Percentiles rank a stretch among this genome's conserved stretches.
Evolutionary conservation across 163 green algal genomes (phyloP).

Genomic region (Volvox carteri): DNA sequence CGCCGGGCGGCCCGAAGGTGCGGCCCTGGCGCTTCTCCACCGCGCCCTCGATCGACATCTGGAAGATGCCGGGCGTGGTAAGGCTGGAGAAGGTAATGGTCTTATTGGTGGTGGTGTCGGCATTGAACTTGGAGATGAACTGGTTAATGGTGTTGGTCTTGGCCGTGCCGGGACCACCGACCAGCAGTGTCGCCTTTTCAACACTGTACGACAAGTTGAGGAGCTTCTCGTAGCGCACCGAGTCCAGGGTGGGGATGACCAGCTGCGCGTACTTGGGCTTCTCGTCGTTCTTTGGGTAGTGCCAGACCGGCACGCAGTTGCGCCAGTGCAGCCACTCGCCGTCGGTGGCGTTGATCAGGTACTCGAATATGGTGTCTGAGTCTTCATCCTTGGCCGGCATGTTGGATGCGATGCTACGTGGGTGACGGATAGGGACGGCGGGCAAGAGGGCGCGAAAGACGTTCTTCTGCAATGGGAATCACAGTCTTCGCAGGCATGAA

Average conservation of each 20-base stretch:
- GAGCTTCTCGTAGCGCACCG: constrained; percentile 85
- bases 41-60: constrained; percentile 81
- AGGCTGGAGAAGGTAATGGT: constrained; percentile 95
- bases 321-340: constrained; percentile 89
- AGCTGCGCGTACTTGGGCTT: constrained; percentile 91
- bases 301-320: constrained; percentile 85
- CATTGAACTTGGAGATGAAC: constrained; percentile 86
- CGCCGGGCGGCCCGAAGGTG: constrained; percentile 91
- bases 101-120: constrained; percentile 82
- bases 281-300: constrained; percentile 85
- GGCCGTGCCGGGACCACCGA: constrained; percentile 91
- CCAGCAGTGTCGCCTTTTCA: constrained; percentile 83
- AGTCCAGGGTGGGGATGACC: constrained; percentile 94
- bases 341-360: constrained; percentile 79
- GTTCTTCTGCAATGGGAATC: background rate
- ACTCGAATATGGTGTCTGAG: constrained; percentile 91
- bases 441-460: background rate
- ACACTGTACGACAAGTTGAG: constrained; percentile 76
- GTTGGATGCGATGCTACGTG: constrained; percentile 51
- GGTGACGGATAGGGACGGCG: background rate
- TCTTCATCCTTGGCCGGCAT: constrained; percentile 74
- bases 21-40: constrained; percentile 92
- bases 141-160: constrained; percentile 94
- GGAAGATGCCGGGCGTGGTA: constrained; percentile 95
- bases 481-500: too few relatives aligned